Evolutionary conservation across 805 yeast species (phyloP).

Genomic region (Danielozyma ontarioensis): DNA sequence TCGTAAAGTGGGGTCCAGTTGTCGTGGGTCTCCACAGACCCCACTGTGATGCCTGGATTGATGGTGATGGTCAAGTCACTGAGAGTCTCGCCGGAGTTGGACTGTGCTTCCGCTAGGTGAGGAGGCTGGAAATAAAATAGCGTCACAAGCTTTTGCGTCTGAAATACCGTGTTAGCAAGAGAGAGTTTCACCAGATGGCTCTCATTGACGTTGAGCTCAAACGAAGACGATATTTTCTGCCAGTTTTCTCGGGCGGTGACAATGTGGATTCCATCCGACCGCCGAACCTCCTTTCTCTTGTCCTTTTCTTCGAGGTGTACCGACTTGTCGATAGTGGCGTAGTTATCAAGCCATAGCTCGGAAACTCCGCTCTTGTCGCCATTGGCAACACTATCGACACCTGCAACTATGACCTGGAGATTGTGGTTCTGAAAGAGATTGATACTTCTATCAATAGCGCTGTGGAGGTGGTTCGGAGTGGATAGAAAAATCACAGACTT

Average conservation of each 20-base stretch:
- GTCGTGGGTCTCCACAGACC: conserved; percentile 12
- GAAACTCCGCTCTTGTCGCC: conserved; percentile 30
- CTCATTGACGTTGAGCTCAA: conserved; percentile 14
- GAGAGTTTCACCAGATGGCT: conserved; percentile 7
- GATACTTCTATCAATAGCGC: conserved; percentile 27
- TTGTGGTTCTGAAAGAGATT: conserved; percentile 15
- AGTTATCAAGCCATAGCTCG: conserved; percentile 33
- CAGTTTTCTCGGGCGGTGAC: conserved; percentile 35
- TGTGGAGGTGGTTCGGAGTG: conserved; percentile 29
- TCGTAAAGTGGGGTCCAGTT: conserved; percentile 30
- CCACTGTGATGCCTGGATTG: conserved; percentile 8
- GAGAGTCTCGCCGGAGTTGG: conserved; percentile 24
- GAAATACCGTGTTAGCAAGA: conserved; percentile 38
- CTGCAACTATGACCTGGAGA: conserved; percentile 37
- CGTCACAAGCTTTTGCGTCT: conserved; percentile 29
- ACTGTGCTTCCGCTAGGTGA: conserved; percentile 4
- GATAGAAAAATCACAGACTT: conserved; percentile 29
- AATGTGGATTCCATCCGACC: conserved; percentile 31
- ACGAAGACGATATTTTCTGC: conserved; percentile 24
- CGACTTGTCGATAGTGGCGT: conserved; percentile 13
- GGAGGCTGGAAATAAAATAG: conserved; percentile 26
- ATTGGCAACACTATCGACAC: conserved; percentile 32
- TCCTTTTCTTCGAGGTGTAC: conserved; percentile 19
- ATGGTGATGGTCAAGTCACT: conserved; percentile 20
- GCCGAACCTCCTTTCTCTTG: conserved; percentile 17